Conservation (phyloP, 139 green algal species). For the Coccomyxa sp. region DNA sequence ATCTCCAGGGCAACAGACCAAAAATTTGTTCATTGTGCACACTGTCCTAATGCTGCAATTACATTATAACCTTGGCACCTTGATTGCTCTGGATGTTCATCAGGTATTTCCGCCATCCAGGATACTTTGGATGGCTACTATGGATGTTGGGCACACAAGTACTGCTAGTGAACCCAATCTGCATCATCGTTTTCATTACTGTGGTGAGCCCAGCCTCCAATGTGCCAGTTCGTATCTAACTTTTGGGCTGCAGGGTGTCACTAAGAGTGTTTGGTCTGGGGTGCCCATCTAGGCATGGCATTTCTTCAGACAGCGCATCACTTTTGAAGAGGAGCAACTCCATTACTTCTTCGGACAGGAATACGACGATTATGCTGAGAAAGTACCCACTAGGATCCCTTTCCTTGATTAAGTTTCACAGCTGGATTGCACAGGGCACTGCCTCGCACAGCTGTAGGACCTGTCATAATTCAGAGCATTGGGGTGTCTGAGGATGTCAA, state of each 20-base stretch:
- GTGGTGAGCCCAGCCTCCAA: conserved; percentile 31
- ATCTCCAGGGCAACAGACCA: not conserved
- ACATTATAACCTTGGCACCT: not conserved
- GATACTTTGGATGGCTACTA: conserved; percentile 84
- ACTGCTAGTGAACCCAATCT: conserved; percentile 71
- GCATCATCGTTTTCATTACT: conserved; percentile 37
- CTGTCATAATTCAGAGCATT: no score
- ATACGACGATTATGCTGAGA: conserved; percentile 42
- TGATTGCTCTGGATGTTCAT: not conserved
- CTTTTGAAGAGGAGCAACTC: conserved; percentile 56
- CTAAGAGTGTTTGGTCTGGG: no score
- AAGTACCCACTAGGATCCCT: conserved; percentile 41
- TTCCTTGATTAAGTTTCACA: not conserved
- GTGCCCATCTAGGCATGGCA: conserved; percentile 37
- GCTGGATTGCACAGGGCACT: no score
- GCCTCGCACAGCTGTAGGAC: no score
- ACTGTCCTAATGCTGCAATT: not conserved
- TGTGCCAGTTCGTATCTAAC: not conserved
- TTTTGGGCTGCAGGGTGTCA: no score
- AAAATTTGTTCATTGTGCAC: not conserved
- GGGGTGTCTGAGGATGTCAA: no score
- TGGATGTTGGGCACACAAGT: conserved; percentile 83
- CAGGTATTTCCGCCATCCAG: conserved; percentile 79
- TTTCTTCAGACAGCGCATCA: conserved; percentile 61
- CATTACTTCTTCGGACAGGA: conserved; percentile 53